Conservation (phyloP, 2,329 filamentous ascomycete genomes). For the Curvularia hawaiiensis region DNA sequence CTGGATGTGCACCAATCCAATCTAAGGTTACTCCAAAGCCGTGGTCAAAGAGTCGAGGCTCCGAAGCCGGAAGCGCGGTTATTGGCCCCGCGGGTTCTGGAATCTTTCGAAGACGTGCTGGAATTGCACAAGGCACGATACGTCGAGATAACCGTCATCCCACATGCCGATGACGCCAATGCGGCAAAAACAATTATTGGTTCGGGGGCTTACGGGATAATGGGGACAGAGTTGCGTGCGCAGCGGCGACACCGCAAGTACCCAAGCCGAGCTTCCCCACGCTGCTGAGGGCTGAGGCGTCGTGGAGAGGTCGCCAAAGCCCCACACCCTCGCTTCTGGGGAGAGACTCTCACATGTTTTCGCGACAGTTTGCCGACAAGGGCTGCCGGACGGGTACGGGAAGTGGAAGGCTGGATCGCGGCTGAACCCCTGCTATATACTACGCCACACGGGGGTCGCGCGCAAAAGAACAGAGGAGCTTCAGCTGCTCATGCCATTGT, state of each 20-base stretch:
- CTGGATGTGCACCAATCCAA: slow-evolving; percentile 14
- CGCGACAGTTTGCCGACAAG: slow-evolving; percentile 27
- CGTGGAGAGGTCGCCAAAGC: slow-evolving; percentile 9
- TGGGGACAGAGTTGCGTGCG: slow-evolving; percentile 10
- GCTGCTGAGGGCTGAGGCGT: slow-evolving; percentile 14
- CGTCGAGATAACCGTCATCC: slow-evolving; percentile 29
- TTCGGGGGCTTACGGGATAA: slow-evolving; percentile 7
- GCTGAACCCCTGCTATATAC: slow-evolving; percentile 22
- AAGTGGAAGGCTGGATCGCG: slow-evolving; percentile 27
- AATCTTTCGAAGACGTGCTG: slow-evolving; percentile 22
- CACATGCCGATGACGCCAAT: slow-evolving; percentile 12
- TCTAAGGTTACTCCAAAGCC: slow-evolving; percentile 28
- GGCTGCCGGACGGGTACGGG: slow-evolving; percentile 24
- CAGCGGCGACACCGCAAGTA: slow-evolving; percentile 11
- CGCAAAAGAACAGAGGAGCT: slow-evolving; percentile 15
- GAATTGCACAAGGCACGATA: slow-evolving; percentile 24
- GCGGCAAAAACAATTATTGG: slow-evolving; percentile 1
- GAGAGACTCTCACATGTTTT: slow-evolving; percentile 29
- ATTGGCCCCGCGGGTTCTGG: slow-evolving; percentile 27
- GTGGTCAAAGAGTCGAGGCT: slow-evolving; percentile 34
- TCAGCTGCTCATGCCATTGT: slow-evolving; percentile 18
- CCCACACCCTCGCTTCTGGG: slow-evolving; percentile 28
- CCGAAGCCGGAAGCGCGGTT: slow-evolving; percentile 34
- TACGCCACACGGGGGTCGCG: slow-evolving; percentile 19
- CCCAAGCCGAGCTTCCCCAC: slow-evolving; percentile 27